A percentile compares a stretch with the other conserved stretches of the same genome.
Conservation (phyloP, 805 yeast species). For the Candida tallmaniae region DNA sequence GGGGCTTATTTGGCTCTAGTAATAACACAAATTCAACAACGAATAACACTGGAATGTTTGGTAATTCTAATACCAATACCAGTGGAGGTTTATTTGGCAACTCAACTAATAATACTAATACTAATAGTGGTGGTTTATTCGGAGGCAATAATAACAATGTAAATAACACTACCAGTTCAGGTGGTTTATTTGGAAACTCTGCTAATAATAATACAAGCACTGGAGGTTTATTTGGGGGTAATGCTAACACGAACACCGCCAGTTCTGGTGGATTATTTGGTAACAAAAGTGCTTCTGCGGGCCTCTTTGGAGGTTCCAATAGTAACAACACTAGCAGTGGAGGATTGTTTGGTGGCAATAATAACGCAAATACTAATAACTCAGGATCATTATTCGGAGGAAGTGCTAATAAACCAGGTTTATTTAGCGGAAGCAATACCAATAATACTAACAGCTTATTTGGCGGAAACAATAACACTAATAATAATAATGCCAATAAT, state of each 20-base stretch:
- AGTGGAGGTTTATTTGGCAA: constrained; percentile 17
- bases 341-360: constrained; percentile 12
- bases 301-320: constrained; percentile 20
- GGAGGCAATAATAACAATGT: constrained; percentile 10
- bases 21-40: constrained; percentile 6
- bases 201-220: constrained; percentile 1
- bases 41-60: constrained; percentile 11
- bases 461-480: constrained; percentile 1
- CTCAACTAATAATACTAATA: not conserved
- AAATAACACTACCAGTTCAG: constrained; percentile 9
- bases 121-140: not conserved
- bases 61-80: constrained; percentile 5
- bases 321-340: constrained; percentile 7
- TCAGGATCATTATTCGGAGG: constrained; percentile 13
- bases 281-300: constrained; percentile 17
- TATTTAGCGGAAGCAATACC: constrained; percentile 19
- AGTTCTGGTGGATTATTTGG: constrained; percentile 22
- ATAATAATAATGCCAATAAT: constrained; percentile 5
- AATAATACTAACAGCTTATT: constrained; percentile 12
- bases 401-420: constrained; percentile 14
- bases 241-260: constrained; percentile 9
- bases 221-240: constrained; percentile 26
- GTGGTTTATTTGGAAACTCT: constrained; percentile 17
- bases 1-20: constrained; percentile 10
- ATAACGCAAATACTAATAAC: constrained; percentile 1